Conservation (phyloP, 2,329 filamentous ascomycete genomes). For the Aspergillus pseudonomiae region DNA sequence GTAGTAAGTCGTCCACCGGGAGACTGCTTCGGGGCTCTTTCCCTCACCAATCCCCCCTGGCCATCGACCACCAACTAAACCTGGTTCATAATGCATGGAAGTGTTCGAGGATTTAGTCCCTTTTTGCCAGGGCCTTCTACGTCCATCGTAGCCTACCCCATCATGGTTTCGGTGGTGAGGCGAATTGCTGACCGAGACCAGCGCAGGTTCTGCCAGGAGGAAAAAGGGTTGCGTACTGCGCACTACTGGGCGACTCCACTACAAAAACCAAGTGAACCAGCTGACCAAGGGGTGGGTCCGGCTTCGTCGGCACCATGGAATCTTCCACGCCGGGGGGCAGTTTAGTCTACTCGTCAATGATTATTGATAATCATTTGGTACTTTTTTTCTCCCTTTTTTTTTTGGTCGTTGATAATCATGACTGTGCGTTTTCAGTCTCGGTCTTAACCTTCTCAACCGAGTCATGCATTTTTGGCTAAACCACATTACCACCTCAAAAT, state of each 20-base stretch:
- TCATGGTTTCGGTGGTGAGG: neutral
- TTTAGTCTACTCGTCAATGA: neutral
- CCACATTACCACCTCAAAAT: neutral
- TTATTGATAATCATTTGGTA: constrained; percentile 2
- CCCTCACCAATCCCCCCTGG: neutral
- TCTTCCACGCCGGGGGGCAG: constrained; percentile 18
- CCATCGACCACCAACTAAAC: neutral
- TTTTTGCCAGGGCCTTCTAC: constrained; percentile 7
- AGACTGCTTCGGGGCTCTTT: constrained; percentile 1
- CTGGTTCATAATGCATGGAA: neutral
- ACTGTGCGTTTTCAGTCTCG: neutral
- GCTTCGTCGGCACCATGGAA: constrained; percentile 24
- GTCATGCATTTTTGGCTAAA: neutral
- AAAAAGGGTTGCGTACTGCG: constrained; percentile 2
- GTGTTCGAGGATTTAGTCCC: neutral
- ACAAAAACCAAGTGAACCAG: constrained; percentile 21
- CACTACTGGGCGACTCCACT: constrained; percentile 12
- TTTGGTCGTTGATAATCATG: neutral
- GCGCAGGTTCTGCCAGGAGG: neutral
- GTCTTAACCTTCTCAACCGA: neutral
- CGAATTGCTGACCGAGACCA: neutral
- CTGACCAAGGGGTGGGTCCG: constrained; percentile 21
- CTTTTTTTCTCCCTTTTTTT: neutral
- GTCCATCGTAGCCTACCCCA: constrained; percentile 1
- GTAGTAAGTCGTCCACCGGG: neutral